phyloP scores from a whole-genome alignment of 495 filamentous ascomycete genomes.

The Lichenothelia convexa region DNA sequence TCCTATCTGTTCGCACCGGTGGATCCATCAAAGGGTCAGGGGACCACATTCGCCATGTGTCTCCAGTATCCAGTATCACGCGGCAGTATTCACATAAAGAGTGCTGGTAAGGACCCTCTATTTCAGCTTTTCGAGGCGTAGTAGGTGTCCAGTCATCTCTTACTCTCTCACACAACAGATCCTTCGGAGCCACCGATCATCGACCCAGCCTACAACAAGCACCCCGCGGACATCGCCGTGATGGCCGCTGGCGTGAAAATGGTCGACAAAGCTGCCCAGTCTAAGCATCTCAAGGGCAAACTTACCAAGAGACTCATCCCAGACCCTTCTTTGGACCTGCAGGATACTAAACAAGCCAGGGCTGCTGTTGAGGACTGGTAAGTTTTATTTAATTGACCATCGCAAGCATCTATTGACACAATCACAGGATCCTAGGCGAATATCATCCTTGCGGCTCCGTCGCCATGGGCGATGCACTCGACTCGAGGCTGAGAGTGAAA shows the following conservation, averaged over 20 bases:
- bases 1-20: slow-evolving; percentile 4
- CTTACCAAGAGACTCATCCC: no score
- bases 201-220: slow-evolving; percentile 4
- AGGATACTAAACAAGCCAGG: no score
- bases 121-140: no score
- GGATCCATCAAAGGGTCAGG: not conserved
- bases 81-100: slow-evolving; percentile 8
- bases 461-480: slow-evolving; percentile 7
- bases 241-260: slow-evolving; percentile 5
- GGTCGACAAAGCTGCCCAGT: slow-evolving; percentile 3
- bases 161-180: not conserved
- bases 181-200: slow-evolving; percentile 2
- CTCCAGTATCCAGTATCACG: slow-evolving; percentile 9
- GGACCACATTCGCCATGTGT: slow-evolving; percentile 1
- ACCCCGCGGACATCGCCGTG: slow-evolving; percentile 8
- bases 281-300: no score
- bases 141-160: no score
- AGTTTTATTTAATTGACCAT: no score
- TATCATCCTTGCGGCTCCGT: slow-evolving; percentile 7
- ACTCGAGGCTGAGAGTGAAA: slow-evolving; percentile 9
- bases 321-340: no score
- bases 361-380: no score
- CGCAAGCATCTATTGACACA: no score
- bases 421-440: slow-evolving; percentile 9
- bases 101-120: not conserved